Evolutionary conservation across 352 stramenopile genomes (phyloP), one percentile per base, ranked within the genome.

Genomic region (Aphanomyces euteiches): DNA sequence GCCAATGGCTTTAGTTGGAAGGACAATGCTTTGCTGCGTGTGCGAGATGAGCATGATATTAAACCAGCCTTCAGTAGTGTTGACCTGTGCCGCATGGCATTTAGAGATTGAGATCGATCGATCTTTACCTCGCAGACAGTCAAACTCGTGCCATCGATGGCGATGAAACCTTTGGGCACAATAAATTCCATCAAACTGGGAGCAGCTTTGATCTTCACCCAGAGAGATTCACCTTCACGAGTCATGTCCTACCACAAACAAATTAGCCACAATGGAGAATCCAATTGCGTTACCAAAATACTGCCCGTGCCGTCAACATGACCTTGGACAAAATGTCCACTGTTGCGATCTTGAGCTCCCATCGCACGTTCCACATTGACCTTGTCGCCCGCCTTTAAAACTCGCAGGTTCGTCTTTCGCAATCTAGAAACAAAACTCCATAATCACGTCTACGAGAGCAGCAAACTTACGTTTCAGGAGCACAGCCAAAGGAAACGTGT

Each of bases 11-110:
- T 99, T 99, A 36, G 86, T 78, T 21, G 96, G 96, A 50, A 99
- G 79, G 56, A 98, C 96, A 53, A 99, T 96, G 76, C 97, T 90
- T 79, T 98, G 97, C 74, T 98, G 97, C 39, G 97, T 99, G 80
- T 99, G 96, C 64, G 96, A 85, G 66, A 99, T 95, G 75, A 99
- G 88, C 97, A 99, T 99, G 76, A 99, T 97, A 53, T 90, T 98
- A 78, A 99, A 99, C 85, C 91, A 99, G 67, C 87, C 80, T 65
- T 92, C 80, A 40, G 76, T 73, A 1, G 70, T 74, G 72, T 96
- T 85, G 17, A 93, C 56, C 47, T 66, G 54, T 47, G 43, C 45
- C 8, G 3, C 19, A 54, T 48, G 7, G 2, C 19, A 10, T 7
- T n/a, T 17, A 19, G 19, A 19, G 28, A 38, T 28, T 19, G 0